Base-by-base conservation (phyloP, 2,329 filamentous ascomycete genomes). In the Myotisia sp. region DNA sequence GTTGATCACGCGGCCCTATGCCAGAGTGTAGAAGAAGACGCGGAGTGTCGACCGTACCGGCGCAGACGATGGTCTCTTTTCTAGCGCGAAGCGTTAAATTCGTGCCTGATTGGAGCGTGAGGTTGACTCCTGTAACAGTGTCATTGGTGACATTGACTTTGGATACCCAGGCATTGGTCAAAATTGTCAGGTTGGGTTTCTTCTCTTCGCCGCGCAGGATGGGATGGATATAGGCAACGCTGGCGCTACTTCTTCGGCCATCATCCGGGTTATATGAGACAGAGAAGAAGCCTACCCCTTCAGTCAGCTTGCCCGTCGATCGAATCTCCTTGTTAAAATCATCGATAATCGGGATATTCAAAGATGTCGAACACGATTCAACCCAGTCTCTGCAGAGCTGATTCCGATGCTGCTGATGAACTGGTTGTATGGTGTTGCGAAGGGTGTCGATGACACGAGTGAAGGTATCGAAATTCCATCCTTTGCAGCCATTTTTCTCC, bases 381-480 rank as follows among this genome's bases (percentile, higher is more conserved):
- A 93, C 71, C 85, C 85, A 93, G 59, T 92, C 85, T 58, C 82
- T 74, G 68, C 83, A 92, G 33, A 93, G 70, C 67, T 92, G 80
- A 63, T 92, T 93, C 47, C 82, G 72, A 62, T 92, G 84, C 39
- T 78, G 74, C 38, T 74, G 69, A 58, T 92, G 83, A 21, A 92
- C 83, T 6, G 84, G 84, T 62, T 92, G 83, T 42, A 92, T 71
- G n/a, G 80, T 84, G 67, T 90, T 92, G 56, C 80, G 78, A 47
- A 92, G 68, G 58, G 81, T 83, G 64, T 90, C 79, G 46, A 90
- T 66, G 28, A 85, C 66, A 38, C 82, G 74, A 59, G 75, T 90
- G 59, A 93, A 80, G 41, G 73, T 83, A 52, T 82, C 75, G 62
- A 92, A 92, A 50, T 71, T 74, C 85, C 85, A 93, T 49, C 84